Evolutionary conservation across 768 basidiomycete genomes (phyloP), one percentile per base, ranked within the genome.

Genomic region (Kwoniella mangroviensis): DNA sequence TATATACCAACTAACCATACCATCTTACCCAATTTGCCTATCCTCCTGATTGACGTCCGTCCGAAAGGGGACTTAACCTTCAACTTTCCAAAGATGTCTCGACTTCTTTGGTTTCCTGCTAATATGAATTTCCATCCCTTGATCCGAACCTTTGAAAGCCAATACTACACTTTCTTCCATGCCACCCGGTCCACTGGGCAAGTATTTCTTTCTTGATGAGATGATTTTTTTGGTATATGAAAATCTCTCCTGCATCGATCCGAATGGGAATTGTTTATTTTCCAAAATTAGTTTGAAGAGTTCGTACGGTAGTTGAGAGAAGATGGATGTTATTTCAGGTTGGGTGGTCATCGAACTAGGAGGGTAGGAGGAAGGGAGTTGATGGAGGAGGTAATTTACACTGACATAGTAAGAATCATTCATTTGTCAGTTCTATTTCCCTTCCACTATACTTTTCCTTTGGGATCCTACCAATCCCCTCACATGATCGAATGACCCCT

Each of bases 211-310:
- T 75, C 93, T 87, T 76, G 90, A 77, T 76, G 92, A 91, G 77
- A 95, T 90, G 13, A 90, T 92, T 73, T 92, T 92, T 83, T 94
- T 95, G 3, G 93, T 92, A 84, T 95, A 95, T 78, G 90, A 91
- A 85, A 94, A 97, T 56, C 93, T 89, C 70, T 89, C 88, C 81
- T 94, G 93, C 84, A 92, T 91, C 68, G 91, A 88, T 22, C 90
- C 91, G 74, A 81, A 75, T 4, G 73, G 66, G 9, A 80, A 69
- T 17, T 67, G 60, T 6, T 75, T 69, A 15, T 75, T 77, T 63
- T 82, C 81, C 34, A 81, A 59, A 49, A 74, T 69, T 1, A 59
- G 66, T 54, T 82, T 81, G 78, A 83, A 80, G 42, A 82, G 75
- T 69, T 94, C 92, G 82, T 94, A 95, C 3, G 93, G 92, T 57